Percentiles rank a stretch among this genome's conserved stretches.
These are phyloP conservation scores for Parasarocladium wereldwijsianum DNA, from an alignment of 2,329 filamentous ascomycete genomes.

Conservation along the genomic window DNA sequence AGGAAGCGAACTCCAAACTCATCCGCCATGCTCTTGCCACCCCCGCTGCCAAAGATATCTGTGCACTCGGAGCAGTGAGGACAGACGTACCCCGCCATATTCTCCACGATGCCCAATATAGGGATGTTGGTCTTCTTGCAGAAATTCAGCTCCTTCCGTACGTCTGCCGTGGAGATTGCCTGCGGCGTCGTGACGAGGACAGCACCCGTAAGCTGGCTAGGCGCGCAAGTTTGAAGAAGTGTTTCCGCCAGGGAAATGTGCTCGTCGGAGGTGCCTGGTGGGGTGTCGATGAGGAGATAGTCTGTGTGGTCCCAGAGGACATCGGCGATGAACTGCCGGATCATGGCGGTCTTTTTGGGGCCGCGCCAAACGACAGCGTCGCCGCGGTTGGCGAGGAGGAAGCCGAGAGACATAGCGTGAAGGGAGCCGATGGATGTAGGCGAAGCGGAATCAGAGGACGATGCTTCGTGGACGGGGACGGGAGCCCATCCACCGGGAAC, in stretches of 20 bases:
- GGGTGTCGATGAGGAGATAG: conserved; percentile 88
- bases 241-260: conserved; percentile 92
- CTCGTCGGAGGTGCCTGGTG: conserved; percentile 90
- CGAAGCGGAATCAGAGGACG: no score
- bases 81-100: conserved; percentile 90
- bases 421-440: conserved; percentile 44
- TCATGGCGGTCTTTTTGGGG: conserved; percentile 98
- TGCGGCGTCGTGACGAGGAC: conserved; percentile 95
- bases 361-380: conserved; percentile 96
- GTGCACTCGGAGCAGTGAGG: conserved; percentile 72
- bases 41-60: conserved; percentile 84
- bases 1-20: conserved; percentile 77
- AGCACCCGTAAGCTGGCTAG: conserved; percentile 65
- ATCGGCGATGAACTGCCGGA: conserved; percentile 86
- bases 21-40: conserved; percentile 74
- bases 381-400: conserved; percentile 67
- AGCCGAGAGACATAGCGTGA: conserved; percentile 84
- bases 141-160: conserved; percentile 90
- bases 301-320: conserved; percentile 82
- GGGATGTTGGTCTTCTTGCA: conserved; percentile 69
- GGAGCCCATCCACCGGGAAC: conserved; percentile 87
- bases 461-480: conserved; percentile 62
- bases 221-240: conserved; percentile 46
- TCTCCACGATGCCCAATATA: conserved; percentile 84
- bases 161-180: conserved; percentile 83